Evolutionary conservation across 768 basidiomycete genomes (phyloP).

Genomic region (Lentinula sp.): DNA sequence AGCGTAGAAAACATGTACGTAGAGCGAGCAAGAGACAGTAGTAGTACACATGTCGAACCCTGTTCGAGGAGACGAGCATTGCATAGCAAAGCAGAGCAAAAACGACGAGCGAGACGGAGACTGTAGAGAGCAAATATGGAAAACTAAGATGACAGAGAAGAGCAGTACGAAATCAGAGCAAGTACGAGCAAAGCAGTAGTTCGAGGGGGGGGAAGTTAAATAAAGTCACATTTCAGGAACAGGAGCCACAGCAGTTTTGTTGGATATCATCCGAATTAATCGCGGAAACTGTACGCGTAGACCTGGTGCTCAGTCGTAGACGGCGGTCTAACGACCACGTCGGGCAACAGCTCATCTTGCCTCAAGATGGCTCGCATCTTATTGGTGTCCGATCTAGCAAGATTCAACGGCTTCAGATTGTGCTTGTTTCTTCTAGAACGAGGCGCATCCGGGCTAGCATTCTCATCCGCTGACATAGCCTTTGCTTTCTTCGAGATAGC

Average conservation of each 20-base stretch:
- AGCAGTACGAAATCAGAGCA: slow-evolving; percentile 15
- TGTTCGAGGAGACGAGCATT: not conserved
- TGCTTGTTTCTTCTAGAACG: slow-evolving; percentile 28
- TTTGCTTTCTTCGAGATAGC: slow-evolving; percentile 25
- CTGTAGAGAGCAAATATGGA: slow-evolving; percentile 6
- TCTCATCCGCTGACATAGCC: slow-evolving; percentile 23
- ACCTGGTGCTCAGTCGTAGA: slow-evolving; percentile 41
- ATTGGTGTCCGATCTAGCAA: slow-evolving; percentile 57
- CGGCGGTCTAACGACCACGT: slow-evolving; percentile 57
- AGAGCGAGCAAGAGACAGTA: slow-evolving; percentile 3
- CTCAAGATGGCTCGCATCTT: slow-evolving; percentile 54
- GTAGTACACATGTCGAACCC: slow-evolving; percentile 8
- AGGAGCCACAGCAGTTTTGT: not conserved
- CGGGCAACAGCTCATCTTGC: slow-evolving; percentile 50
- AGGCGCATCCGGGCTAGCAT: slow-evolving; percentile 21
- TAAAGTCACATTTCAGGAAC: not conserved
- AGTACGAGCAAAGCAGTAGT: slow-evolving; percentile 9
- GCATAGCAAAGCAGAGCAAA: slow-evolving; percentile 6
- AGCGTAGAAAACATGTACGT: slow-evolving; percentile 1
- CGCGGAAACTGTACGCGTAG: slow-evolving; percentile 38
- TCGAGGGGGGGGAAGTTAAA: not conserved
- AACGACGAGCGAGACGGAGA: slow-evolving; percentile 8
- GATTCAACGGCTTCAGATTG: slow-evolving; percentile 52
- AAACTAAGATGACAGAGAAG: not conserved
- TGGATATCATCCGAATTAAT: slow-evolving; percentile 22